These are phyloP conservation scores for Moringa oleifera DNA, from an alignment of 345 rosid genomes.

Conservation along the genomic window DNA sequence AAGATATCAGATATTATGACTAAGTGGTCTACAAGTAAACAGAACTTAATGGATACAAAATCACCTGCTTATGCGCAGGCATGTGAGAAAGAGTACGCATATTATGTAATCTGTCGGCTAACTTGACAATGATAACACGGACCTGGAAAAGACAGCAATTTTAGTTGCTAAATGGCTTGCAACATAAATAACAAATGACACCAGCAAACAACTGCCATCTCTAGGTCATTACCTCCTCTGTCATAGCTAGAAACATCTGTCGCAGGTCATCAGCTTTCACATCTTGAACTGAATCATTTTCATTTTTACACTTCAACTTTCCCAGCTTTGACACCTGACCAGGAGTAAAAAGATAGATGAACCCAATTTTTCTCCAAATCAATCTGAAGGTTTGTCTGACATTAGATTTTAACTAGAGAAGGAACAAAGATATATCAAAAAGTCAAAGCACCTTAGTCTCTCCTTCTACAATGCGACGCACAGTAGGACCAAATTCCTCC, in stretches of 20 bases:
- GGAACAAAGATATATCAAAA: slow-evolving; percentile 8
- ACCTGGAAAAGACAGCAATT: slow-evolving; percentile 50
- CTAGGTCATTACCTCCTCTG: slow-evolving; percentile 66
- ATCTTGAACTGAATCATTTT: slow-evolving; percentile 74
- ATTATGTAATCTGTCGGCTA: slow-evolving; percentile 96
- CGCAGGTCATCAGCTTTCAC: slow-evolving; percentile 98
- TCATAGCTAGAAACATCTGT: slow-evolving; percentile 98
- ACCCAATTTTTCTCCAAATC: slow-evolving; percentile 9
- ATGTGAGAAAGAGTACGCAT: slow-evolving; percentile 93
- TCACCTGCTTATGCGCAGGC: slow-evolving; percentile 98
- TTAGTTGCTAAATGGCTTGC: slow-evolving; percentile 16
- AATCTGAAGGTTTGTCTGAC: background rate
- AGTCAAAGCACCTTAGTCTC: slow-evolving; percentile 81
- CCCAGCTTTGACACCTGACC: slow-evolving; percentile 91
- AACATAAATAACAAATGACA: slow-evolving; percentile 12
- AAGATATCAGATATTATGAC: slow-evolving; percentile 21
- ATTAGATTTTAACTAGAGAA: background rate
- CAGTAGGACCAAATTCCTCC: slow-evolving; percentile 81
- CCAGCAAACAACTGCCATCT: background rate
- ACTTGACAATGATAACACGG: slow-evolving; percentile 96
- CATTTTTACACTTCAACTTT: slow-evolving; percentile 76
- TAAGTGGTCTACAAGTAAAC: slow-evolving; percentile 11
- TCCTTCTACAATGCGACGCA: slow-evolving; percentile 95
- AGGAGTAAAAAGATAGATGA: slow-evolving; percentile 8
- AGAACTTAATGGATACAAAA: slow-evolving; percentile 10